phyloP scores from a whole-genome alignment of 176 grass and related monocot genomes.

The Rhynchospora pubera region DNA sequence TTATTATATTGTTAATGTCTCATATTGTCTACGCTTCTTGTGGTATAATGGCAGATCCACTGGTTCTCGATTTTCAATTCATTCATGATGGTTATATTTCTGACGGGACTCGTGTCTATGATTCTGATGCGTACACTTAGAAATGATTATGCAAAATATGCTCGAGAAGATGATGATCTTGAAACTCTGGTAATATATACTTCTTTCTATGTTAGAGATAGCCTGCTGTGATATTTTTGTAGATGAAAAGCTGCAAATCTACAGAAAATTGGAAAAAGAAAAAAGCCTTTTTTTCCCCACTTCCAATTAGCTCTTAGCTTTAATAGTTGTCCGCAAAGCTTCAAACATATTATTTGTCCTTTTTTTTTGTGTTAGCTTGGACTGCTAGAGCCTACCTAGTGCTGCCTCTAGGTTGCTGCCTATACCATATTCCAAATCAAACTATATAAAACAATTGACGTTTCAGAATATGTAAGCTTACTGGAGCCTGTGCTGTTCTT shows the following conservation, averaged over 20 bases:
- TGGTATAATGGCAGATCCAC: slow-evolving; percentile 56
- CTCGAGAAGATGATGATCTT: slow-evolving; percentile 83
- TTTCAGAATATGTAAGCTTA: slow-evolving; percentile 8
- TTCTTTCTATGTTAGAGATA: not conserved
- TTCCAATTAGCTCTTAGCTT: not conserved
- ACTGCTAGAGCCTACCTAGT: not conserved
- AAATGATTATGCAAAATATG: slow-evolving; percentile 99
- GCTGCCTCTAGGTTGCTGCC: too few relatives aligned
- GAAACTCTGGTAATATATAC: slow-evolving; percentile 74
- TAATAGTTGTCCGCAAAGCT: not conserved
- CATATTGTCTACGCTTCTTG: not conserved
- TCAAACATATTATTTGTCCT: not conserved
- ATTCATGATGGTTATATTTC: slow-evolving; percentile 99
- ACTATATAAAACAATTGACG: not conserved
- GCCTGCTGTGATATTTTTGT: not conserved
- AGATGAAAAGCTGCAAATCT: not conserved
- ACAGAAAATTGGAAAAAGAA: not conserved
- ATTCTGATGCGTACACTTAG: slow-evolving; percentile 93
- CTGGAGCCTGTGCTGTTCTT: slow-evolving; percentile 14
- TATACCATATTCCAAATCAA: not conserved
- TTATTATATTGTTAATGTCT: not conserved
- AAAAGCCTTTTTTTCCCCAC: not conserved
- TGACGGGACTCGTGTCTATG: slow-evolving; percentile 93
- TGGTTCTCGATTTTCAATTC: slow-evolving; percentile 99
- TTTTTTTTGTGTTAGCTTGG: not conserved